Conservation (phyloP, 2,329 filamentous ascomycete genomes). For the Dactylella cylindrospora region DNA sequence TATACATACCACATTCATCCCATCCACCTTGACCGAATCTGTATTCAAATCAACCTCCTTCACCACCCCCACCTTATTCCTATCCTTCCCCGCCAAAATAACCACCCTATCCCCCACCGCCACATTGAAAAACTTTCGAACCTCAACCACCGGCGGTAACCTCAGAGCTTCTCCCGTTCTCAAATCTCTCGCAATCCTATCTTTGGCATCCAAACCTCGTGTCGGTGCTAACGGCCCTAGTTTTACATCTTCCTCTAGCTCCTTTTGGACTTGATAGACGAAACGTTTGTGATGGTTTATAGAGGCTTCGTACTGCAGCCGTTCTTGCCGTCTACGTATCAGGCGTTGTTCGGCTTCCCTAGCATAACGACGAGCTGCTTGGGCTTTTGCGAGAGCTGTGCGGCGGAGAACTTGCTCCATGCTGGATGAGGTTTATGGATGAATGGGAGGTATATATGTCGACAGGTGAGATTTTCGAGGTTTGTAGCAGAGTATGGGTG, state of each 20-base stretch:
- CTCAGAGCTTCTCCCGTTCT: constrained; percentile 13
- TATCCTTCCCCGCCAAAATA: constrained; percentile 73
- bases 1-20: constrained; percentile 64
- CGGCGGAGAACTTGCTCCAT: constrained; percentile 42
- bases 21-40: constrained; percentile 64
- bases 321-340: constrained; percentile 8
- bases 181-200: constrained; percentile 39
- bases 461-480: too few relatives aligned
- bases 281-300: constrained; percentile 14
- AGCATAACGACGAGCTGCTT: constrained; percentile 33
- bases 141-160: constrained; percentile 45
- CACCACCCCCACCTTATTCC: constrained; percentile 80
- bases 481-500: not conserved
- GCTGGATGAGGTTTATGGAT: not conserved
- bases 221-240: constrained; percentile 22
- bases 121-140: constrained; percentile 61
- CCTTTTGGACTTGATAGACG: constrained; percentile 11
- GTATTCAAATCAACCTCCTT: constrained; percentile 57
- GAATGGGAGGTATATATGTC: too few relatives aligned
- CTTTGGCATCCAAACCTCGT: constrained; percentile 24
- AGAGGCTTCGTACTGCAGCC: constrained; percentile 15
- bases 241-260: constrained; percentile 33
- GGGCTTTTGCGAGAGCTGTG: constrained; percentile 26
- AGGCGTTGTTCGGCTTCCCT: constrained; percentile 13
- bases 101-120: constrained; percentile 76